Base-by-base conservation (phyloP, 495 filamentous ascomycete genomes). In the Aspergillus funiculosus region DNA sequence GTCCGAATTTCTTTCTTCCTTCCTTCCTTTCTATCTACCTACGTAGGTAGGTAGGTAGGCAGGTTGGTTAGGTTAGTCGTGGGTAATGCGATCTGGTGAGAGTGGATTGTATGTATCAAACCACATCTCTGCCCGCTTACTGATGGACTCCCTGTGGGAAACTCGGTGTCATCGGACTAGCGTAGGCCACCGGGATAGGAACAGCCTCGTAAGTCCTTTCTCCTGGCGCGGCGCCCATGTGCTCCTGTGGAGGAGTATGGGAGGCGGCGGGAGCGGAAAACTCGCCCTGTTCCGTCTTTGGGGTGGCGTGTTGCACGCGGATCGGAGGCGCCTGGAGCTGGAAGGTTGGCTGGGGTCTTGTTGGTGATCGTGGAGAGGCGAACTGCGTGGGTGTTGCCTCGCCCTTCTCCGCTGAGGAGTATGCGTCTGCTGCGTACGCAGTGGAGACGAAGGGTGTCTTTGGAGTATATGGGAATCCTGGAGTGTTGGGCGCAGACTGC, bases 401-500 rank as follows among this genome's bases (percentile, higher is more conserved):
- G 43, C 79, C 81, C 36, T 83, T 77, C 58, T 82, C 78, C 3
- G 77, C 79, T n/a, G 65, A 58, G 9, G 69, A 69, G 51, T 75
- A 69, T 1, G 63, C 54, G 51, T 85, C 79, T n/a, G n/a, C 4
- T 63, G 50, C 4, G 64, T 26, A 5, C 4, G 51, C 32, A 15
- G 63, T 52, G 1, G 68, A 60, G 20, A 66, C 61, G 22, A 59
- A 66, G 6, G 75, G 68, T 0, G 67, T 67, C 53, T 73, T 71
- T 44, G 84, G 82, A 4, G 68, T 68, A 49, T 66, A 67, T 24
- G 67, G 55, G 67, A 94, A 87, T 57, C 89, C 87, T 13, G 90
- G 89, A 1, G 90, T 95, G 72, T 97, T 96, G 40, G 90, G 90
- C 8, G 89, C 89, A 15, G 91, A 94, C 66, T 97, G 89, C 6